A percentile compares a stretch with the other conserved stretches of the same genome.
phyloP scores from a whole-genome alignment of 2,329 filamentous ascomycete genomes.

The Colletotrichum viniferum region DNA sequence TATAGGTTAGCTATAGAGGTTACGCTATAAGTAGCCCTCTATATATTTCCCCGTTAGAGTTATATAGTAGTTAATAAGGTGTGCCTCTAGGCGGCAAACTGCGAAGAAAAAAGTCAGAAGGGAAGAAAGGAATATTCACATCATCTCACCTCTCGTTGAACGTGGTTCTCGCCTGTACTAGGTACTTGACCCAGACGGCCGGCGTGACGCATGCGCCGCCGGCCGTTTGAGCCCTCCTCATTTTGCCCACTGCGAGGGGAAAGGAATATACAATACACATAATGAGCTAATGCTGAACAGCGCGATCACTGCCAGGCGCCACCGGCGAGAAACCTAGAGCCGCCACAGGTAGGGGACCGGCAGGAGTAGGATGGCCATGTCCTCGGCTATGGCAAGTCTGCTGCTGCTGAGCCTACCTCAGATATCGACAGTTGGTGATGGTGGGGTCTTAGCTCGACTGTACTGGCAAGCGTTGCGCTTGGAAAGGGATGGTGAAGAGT shows the following conservation, averaged over 20 bases:
- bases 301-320: not conserved
- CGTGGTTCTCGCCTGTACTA: not conserved
- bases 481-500: not conserved
- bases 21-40: no score
- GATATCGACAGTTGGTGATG: not conserved
- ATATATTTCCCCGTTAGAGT: no score
- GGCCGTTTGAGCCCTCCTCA: not conserved
- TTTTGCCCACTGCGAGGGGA: not conserved
- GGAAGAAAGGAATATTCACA: no score
- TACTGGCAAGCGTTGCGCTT: not conserved
- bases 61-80: no score
- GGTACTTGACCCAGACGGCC: not conserved
- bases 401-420: not conserved
- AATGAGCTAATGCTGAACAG: conserved; percentile 8
- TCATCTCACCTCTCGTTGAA: not conserved
- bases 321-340: not conserved
- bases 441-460: not conserved
- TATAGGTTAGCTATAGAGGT: no score
- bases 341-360: not conserved
- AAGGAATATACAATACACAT: not conserved
- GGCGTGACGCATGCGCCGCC: not conserved
- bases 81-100: no score
- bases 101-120: no score
- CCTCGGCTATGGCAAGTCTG: not conserved
- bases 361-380: not conserved